Conservation (phyloP, 805 yeast species). For the Brettanomyces bruxellensis region DNA sequence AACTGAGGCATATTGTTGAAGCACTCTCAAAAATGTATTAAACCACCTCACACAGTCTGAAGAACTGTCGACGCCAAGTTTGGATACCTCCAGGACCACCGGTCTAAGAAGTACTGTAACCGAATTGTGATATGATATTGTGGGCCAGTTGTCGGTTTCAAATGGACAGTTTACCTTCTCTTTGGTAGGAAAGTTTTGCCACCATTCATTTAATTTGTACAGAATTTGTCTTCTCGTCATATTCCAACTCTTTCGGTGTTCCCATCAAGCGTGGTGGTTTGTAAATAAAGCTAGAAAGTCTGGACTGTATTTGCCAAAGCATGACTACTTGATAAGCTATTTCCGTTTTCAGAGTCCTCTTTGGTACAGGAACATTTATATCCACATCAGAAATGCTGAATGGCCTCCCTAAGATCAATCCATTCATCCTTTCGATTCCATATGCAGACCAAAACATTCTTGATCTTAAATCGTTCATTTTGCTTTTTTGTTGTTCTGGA, state of each 20-base stretch:
- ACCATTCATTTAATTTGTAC: constrained; percentile 25
- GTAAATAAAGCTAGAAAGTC: constrained; percentile 25
- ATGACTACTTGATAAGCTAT: constrained; percentile 24
- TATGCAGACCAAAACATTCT: constrained; percentile 29
- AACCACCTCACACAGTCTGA: constrained; percentile 23
- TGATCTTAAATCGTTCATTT: constrained; percentile 14
- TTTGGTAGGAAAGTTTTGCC: constrained; percentile 22
- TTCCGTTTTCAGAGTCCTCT: constrained; percentile 13
- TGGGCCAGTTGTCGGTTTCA: constrained; percentile 26
- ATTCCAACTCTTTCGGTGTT: constrained; percentile 16
- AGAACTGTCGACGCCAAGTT: constrained; percentile 10
- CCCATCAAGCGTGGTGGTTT: constrained; percentile 17
- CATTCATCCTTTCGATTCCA: constrained; percentile 27
- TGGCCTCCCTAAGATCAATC: constrained; percentile 27
- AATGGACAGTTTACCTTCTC: constrained; percentile 18
- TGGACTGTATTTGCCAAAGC: constrained; percentile 26
- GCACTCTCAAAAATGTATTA: constrained; percentile 25
- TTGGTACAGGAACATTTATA: constrained; percentile 22
- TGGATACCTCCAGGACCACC: constrained; percentile 16
- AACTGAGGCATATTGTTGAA: constrained; percentile 21
- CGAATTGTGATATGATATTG: constrained; percentile 27
- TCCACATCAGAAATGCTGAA: constrained; percentile 28
- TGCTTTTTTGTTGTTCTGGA: constrained; percentile 1
- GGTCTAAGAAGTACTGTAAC: constrained; percentile 24
- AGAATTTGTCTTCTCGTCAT: constrained; percentile 22